Evolutionary conservation across 164 flowering plant genomes (phyloP).

Genomic region (Echeveria elegans): DNA sequence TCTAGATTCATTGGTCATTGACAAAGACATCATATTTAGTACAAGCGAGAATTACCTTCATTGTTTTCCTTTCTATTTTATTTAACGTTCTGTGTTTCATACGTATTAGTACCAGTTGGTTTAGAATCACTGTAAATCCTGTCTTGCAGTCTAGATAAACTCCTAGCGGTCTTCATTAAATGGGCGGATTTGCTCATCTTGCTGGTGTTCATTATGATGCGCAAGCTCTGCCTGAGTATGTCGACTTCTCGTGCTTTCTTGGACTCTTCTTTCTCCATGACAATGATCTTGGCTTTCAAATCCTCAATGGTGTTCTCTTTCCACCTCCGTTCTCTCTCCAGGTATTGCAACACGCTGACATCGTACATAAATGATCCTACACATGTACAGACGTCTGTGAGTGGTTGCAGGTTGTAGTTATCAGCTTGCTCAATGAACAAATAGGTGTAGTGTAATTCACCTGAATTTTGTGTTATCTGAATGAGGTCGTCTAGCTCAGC

Average conservation of each 20-base stretch:
- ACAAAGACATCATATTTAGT: not conserved
- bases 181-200: constrained; percentile 3
- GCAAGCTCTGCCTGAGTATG: constrained; percentile 62
- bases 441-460: too few relatives aligned
- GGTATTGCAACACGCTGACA: too few relatives aligned
- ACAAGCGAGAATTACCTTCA: not conserved
- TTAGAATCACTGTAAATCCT: not conserved
- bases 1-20: not conserved
- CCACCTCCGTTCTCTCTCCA: too few relatives aligned
- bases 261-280: too few relatives aligned
- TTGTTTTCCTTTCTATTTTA: not conserved
- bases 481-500: too few relatives aligned
- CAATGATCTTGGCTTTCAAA: too few relatives aligned
- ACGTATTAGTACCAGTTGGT: not conserved
- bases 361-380: not conserved
- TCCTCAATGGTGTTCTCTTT: too few relatives aligned
- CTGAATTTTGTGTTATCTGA: too few relatives aligned
- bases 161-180: not conserved
- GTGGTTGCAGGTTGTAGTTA: too few relatives aligned
- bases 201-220: constrained; percentile 43
- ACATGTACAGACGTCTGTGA: too few relatives aligned
- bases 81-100: not conserved
- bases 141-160: not conserved
- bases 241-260: constrained; percentile 52
- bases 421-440: too few relatives aligned